Evolutionary conservation across 768 basidiomycete species (phyloP).

Genomic region (Mycena maculata): DNA sequence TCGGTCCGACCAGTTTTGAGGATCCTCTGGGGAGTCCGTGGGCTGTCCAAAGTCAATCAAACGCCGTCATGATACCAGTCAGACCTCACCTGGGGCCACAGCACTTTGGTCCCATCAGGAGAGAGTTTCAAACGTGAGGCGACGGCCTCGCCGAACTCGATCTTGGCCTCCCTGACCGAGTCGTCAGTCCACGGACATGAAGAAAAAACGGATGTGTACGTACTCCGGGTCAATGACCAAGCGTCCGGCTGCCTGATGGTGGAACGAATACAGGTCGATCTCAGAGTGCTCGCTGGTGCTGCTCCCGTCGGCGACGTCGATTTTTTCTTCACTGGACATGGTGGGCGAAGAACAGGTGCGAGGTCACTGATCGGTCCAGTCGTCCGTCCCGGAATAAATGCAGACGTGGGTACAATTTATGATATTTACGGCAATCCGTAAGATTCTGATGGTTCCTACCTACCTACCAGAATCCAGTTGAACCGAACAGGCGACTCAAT

Average conservation of each 20-base stretch:
- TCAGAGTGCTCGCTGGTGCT: conserved; percentile 14
- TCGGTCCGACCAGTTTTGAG: conserved; percentile 60
- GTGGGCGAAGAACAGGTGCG: too few species aligned
- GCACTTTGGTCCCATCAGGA: conserved; percentile 61
- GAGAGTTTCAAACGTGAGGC: conserved; percentile 64
- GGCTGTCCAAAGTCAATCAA: conserved; percentile 42
- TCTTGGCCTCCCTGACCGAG: conserved; percentile 57
- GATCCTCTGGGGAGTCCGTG: conserved; percentile 45
- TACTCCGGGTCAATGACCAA: conserved; percentile 70
- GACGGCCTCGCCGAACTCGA: conserved; percentile 65
- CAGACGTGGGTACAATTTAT: too few species aligned
- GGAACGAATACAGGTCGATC: conserved; percentile 50
- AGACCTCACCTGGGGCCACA: conserved; percentile 62
- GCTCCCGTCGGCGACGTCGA: too few species aligned
- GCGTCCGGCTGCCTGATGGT: conserved; percentile 64
- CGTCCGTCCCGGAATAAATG: too few species aligned
- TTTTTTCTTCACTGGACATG: too few species aligned
- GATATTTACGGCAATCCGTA: too few species aligned
- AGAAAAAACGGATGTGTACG: conserved; percentile 25
- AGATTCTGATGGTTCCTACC: too few species aligned
- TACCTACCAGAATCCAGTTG: too few species aligned
- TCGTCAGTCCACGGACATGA: neutral
- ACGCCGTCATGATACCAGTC: neutral
- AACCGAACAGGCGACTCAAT: too few species aligned
- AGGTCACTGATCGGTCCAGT: too few species aligned